Conservation (phyloP, 176 grass and related monocot genomes). For the Themeda triandra region DNA sequence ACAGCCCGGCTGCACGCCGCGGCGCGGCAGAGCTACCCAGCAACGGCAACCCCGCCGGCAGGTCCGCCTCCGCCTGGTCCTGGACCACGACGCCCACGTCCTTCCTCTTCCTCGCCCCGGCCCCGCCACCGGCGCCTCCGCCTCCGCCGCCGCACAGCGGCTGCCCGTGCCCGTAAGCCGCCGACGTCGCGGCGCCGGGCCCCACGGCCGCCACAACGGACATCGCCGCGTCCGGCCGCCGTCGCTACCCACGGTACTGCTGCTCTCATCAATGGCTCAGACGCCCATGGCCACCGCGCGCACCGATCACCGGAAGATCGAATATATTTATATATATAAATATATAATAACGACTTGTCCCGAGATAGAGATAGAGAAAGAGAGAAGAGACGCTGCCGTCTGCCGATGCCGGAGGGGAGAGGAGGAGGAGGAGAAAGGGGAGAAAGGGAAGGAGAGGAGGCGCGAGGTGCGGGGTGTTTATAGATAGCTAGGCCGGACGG, state of each 20-base stretch:
- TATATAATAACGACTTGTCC: neutral
- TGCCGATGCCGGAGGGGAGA: neutral
- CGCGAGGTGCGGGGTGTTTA: conserved; percentile 29
- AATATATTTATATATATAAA: neutral
- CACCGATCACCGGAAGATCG: neutral
- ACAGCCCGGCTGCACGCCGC: conserved; percentile 14
- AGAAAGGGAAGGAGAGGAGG: neutral
- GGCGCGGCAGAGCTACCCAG: neutral
- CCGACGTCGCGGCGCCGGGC: neutral
- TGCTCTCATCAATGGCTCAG: neutral
- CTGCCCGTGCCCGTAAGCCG: conserved; percentile 3
- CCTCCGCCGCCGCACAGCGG: neutral
- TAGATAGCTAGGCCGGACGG: neutral
- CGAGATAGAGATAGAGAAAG: too few species aligned
- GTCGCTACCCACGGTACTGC: neutral
- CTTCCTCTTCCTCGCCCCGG: conserved; percentile 55
- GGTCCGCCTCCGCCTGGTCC: conserved; percentile 2
- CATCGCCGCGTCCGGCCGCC: conserved; percentile 28
- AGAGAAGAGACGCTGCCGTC: neutral
- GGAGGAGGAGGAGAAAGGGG: neutral
- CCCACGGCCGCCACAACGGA: conserved; percentile 38
- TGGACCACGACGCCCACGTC: conserved; percentile 32
- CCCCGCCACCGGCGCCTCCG: conserved; percentile 5
- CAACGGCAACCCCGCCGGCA: neutral
- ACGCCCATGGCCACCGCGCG: neutral